phyloP scores from a whole-genome alignment of 495 filamentous ascomycete genomes.

The Penicillium subrubescens region DNA sequence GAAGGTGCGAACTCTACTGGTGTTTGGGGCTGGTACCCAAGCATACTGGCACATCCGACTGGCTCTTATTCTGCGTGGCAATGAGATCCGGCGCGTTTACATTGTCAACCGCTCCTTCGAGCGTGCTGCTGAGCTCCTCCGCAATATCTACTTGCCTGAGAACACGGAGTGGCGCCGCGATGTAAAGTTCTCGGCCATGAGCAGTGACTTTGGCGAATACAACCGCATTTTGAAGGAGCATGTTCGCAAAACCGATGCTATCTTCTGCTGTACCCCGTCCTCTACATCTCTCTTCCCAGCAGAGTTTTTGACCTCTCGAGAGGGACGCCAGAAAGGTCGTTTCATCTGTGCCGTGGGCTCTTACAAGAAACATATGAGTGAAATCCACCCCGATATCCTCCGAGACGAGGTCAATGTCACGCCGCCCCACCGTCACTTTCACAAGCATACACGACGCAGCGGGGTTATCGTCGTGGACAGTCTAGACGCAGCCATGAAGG shows the following conservation, averaged over 20 bases:
- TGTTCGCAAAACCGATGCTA: constrained; percentile 68
- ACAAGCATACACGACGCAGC: constrained; percentile 70
- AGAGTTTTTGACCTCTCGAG: constrained; percentile 62
- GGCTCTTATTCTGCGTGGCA: constrained; percentile 70
- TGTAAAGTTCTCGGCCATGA: constrained; percentile 70
- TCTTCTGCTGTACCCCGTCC: constrained; percentile 80
- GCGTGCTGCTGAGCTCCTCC: constrained; percentile 55
- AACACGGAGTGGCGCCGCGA: constrained; percentile 57
- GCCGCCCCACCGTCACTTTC: constrained; percentile 59
- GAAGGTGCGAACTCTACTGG: constrained; percentile 68
- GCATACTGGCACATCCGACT: constrained; percentile 93
- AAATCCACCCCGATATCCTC: constrained; percentile 77
- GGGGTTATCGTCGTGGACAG: constrained; percentile 85
- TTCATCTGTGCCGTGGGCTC: constrained; percentile 80
- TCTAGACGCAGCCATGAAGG: constrained; percentile 73
- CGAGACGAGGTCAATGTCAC: constrained; percentile 62
- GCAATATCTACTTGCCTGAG: constrained; percentile 55
- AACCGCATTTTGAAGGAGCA: constrained; percentile 64
- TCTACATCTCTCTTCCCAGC: constrained; percentile 63
- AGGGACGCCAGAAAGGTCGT: constrained; percentile 74
- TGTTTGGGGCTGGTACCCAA: constrained; percentile 90
- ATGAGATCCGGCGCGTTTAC: constrained; percentile 73
- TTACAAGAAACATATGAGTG: constrained; percentile 83
- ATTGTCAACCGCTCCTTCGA: constrained; percentile 78
- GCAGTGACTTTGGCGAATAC: constrained; percentile 72